Conservation (phyloP, 2,329 filamentous ascomycete species). For the Dryadomyces quercivorus region DNA sequence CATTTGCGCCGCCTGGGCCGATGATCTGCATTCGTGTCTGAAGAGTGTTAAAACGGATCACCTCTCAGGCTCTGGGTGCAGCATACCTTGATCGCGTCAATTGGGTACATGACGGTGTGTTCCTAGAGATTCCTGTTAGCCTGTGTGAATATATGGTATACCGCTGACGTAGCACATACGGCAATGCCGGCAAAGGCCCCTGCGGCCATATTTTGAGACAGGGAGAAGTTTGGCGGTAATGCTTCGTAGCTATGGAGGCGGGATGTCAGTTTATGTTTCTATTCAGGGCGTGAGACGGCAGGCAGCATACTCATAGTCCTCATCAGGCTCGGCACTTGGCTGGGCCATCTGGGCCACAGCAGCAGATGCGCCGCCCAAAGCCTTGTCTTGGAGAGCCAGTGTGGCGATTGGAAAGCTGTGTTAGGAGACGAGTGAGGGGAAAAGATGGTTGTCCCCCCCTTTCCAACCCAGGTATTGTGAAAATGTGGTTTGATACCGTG, state of each 20-base stretch:
- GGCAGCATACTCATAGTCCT: conserved; percentile 52
- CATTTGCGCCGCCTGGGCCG: conserved; percentile 65
- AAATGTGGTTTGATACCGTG: not conserved
- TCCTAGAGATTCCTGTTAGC: conserved; percentile 43
- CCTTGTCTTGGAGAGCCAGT: conserved; percentile 50
- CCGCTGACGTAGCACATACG: conserved; percentile 36
- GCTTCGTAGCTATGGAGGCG: conserved; percentile 60
- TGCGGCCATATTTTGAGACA: conserved; percentile 88
- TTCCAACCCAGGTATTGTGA: not conserved
- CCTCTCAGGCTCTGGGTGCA: not conserved
- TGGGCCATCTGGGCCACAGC: conserved; percentile 60
- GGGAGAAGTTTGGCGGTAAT: conserved; percentile 85
- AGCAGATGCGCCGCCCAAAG: conserved; percentile 51
- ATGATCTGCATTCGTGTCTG: conserved; percentile 98
- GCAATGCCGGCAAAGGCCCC: conserved; percentile 96
- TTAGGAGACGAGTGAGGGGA: not conserved
- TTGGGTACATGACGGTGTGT: conserved; percentile 97
- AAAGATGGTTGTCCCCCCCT: not conserved
- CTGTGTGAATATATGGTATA: not conserved
- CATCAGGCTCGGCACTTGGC: conserved; percentile 49
- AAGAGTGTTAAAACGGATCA: not conserved
- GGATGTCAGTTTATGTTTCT: not conserved
- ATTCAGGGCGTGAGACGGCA: not conserved
- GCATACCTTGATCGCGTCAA: conserved; percentile 87
- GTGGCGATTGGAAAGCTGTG: conserved; percentile 28